Evolutionary conservation across 169 alveolate genomes (phyloP), one percentile per base, ranked within the genome.

Genomic region (Eimeria necatrix): DNA sequence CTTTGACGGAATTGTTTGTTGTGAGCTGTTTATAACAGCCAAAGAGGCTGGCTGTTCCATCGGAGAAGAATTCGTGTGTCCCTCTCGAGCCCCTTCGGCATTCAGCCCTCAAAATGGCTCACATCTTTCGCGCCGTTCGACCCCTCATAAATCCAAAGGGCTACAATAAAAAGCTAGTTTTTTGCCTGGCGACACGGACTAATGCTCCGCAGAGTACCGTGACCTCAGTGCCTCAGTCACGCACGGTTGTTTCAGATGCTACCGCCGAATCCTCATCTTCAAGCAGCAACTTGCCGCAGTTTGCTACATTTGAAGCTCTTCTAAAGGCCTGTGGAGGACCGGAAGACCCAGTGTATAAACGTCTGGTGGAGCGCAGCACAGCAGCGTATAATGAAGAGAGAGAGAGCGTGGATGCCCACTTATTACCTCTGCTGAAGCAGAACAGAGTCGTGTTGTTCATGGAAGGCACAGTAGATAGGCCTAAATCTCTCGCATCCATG

Each of bases 401-500:
- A 26, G 93, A 46, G 52, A 86, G 46, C 41, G 93, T 68, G 26
- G 93, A 89, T 48, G 88, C 73, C 24, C 88, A 53, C 26, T 76
- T 89, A 76, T 53, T 91, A 86, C 85, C 88, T 32, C 74, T 91
- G 61, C 74, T 91, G 48, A 53, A 86, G 93, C n/a, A 93, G 26
- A 93, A 84, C 90, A 71, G 20, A 16, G 86, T 93, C 32, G 95
- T 93, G 64, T 68, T 93, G 64, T 93, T 93, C 78, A 74, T 93
- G 83, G 95, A 93, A 83, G 95, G 95, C 24, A 83, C 93, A 2
- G 87, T 80, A 7, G 95, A 93, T 46, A 74, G 24, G 26, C 95
- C 95, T 5, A 52, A 71, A 8, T 59, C 89, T 8, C 74, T 78
- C n/a, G 24, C 59, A 71, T 70, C 90, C 73, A 32, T 93, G 81